Base-by-base conservation (phyloP, 2,329 filamentous ascomycete species). In the Dactylellina leptospora region DNA sequence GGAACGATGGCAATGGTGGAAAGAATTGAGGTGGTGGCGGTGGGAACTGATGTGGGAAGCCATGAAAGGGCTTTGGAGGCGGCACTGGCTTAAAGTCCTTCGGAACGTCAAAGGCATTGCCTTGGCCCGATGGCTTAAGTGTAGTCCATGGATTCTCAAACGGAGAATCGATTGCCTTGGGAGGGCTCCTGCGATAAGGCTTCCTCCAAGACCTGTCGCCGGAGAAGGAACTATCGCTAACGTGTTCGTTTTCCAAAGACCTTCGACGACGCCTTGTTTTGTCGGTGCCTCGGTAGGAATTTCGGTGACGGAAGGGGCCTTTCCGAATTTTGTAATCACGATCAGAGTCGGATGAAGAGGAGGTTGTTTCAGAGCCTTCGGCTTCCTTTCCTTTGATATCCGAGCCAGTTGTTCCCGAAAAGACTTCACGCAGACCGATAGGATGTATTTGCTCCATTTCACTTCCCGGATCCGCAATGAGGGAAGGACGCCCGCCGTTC, bases 21-120 rank as follows among this genome's bases (percentile, higher is more conserved):
- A 71, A 71, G 51, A 71, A 71, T 23, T 71, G 66, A 9, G 66
- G 66, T 16, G 66, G 66, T 11, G 66, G 66, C 16, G 66, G 66
- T n/a, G 66, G 66, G 38, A 71, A 71, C 28, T 71, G 55, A 23
- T 71, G 51, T 10, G 66, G 66, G 44, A 71, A 71, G 23, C 66
- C 66, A 25, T 59, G 54, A 45, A 71, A 71, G n/a, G 66, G 66
- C 16, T 47, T 71, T 20, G 51, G 51, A 45, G 66, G 66, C 22
- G 51, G 40, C 3, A 63, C 51, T 1, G 66, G 66, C 22, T 63
- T 71, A 36, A 71, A 71, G 20, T 63, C 58, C 22, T 30, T 63
- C 3, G 66, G 58, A 22, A 53, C 42, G 16, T 44, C 33, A 20
- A 71, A 71, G 16, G 51, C 18, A 47, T 48, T 36, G 27, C 44